A percentile compares a stretch with the other conserved stretches of the same genome.
phyloP scores from a whole-genome alignment of 83 land plant species.

The Isoetes engelmannii region DNA sequence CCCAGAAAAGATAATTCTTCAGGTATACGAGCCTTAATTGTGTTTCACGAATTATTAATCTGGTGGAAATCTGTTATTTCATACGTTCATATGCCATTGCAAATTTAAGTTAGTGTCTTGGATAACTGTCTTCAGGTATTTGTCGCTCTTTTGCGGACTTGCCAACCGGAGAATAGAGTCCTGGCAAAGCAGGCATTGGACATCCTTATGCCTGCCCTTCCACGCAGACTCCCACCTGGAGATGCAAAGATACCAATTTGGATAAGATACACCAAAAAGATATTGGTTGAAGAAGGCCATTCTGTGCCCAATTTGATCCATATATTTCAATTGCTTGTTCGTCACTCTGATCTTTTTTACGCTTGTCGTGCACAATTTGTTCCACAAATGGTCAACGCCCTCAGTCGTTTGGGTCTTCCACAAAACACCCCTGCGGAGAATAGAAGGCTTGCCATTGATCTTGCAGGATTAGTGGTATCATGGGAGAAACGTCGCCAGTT shows the following conservation, averaged over 20 bases:
- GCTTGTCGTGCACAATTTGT: slow-evolving; percentile 97
- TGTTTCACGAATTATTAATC: neutral
- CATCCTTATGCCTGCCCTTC: slow-evolving; percentile 96
- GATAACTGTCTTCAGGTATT: slow-evolving; percentile 55
- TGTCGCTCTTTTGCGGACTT: slow-evolving; percentile 93
- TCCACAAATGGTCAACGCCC: slow-evolving; percentile 98
- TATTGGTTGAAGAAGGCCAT: slow-evolving; percentile 96
- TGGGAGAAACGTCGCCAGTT: slow-evolving; percentile 96
- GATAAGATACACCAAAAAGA: slow-evolving; percentile 97
- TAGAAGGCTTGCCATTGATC: slow-evolving; percentile 96
- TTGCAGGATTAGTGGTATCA: slow-evolving; percentile 94
- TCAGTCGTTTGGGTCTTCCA: slow-evolving; percentile 93
- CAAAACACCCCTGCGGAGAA: slow-evolving; percentile 84
- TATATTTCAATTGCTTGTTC: slow-evolving; percentile 92
- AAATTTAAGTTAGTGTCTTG: neutral
- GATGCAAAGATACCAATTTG: slow-evolving; percentile 93
- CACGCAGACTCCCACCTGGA: slow-evolving; percentile 79
- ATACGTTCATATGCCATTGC: too few species aligned
- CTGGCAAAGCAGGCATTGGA: slow-evolving; percentile 96
- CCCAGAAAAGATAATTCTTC: slow-evolving; percentile 87
- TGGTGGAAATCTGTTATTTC: too few species aligned
- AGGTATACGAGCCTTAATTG: slow-evolving; percentile 38
- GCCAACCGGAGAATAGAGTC: slow-evolving; percentile 94
- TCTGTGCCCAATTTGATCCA: slow-evolving; percentile 97
- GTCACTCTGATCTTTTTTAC: slow-evolving; percentile 95